Evolutionary conservation across 495 filamentous ascomycete species (phyloP), one percentile per base, ranked within the genome.

Genomic region (Saxispiralis lemnorum): DNA sequence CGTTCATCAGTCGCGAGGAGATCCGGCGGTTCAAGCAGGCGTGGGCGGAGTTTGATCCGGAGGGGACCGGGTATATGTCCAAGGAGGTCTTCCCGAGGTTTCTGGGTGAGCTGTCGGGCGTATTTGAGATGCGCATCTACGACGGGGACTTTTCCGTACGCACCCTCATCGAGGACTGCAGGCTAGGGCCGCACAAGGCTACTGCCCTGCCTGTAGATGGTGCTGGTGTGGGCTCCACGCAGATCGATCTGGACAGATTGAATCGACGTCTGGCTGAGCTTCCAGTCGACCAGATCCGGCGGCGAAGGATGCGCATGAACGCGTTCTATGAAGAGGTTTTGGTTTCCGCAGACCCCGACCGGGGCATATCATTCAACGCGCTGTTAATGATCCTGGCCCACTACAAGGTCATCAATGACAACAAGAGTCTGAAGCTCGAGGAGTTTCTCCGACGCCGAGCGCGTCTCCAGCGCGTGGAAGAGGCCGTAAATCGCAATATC

Each of bases 401-500:
- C 62, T 89, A 96, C 68, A 99, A 99, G 48, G 84, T 99, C 56
- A 99, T 99, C 56, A 93, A 76, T 48, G 89, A 99, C 66, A 95
- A 76, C 66, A 95, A 95, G 67, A 89, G 83, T 62, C 61, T 99
- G 51, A 80, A 75, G 30, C 73, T 99, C 2, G 87, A 99, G 55
- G 89, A 99, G 56, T 99, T 89, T 63, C 67, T 99, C 18, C 81
- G 87, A 35, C 85, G 89, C 16, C 80, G 86, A 16, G 79, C 85
- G 31, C 76, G 88, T 20, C 69, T 99, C 13, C 85, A 94, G 56
- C 79, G 87, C 39, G 89, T 99, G n/a, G 83, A 99, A 56, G 87
- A 99, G 59, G 84, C 85, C 48, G 83, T 96, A 41, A 79, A 81
- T 32, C 74, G 89, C 34, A 81, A 85, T 42, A 73, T 83, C 21